Percentiles rank a stretch among this genome's conserved stretches.
These are phyloP conservation scores for Backusella tarrabulga DNA, from an alignment of 192 early-diverging fungal genomes.

Conservation along the genomic window DNA sequence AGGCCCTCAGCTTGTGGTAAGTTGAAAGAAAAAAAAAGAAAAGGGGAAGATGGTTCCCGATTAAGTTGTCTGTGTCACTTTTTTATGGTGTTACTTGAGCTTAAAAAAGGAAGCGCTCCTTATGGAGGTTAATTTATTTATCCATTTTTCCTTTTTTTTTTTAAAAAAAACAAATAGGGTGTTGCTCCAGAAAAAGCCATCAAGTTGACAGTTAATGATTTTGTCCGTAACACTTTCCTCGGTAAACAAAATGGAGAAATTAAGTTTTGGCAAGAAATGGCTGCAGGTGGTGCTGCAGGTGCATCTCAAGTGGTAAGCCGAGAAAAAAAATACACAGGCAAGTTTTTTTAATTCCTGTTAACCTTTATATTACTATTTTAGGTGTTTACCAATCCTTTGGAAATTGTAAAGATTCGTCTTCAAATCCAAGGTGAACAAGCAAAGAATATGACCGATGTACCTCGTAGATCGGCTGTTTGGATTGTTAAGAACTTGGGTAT, in stretches of 20 bases:
- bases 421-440: constrained; percentile 84
- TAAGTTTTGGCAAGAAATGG: constrained; percentile 72
- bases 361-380: background rate
- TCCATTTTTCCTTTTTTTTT: background rate
- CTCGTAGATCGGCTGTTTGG: constrained; percentile 73
- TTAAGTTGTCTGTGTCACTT: background rate
- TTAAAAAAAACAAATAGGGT: constrained; percentile 40
- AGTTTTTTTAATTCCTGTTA: background rate
- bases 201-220: constrained; percentile 96
- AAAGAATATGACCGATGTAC: constrained; percentile 42
- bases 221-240: constrained; percentile 69
- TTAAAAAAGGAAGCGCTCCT: background rate
- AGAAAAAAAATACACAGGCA: background rate
- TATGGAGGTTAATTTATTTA: background rate
- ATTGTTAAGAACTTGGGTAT: constrained; percentile 91
- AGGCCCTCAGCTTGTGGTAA: constrained; percentile 84
- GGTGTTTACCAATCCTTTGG: constrained; percentile 91
- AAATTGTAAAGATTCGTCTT: constrained; percentile 98
- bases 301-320: constrained; percentile 71
- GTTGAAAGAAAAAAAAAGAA: constrained; percentile 2
- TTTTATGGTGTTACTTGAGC: background rate
- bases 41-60: background rate
- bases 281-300: constrained; percentile 87
- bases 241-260: constrained; percentile 71
- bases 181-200: constrained; percentile 99